Evolutionary conservation across 1,139 yeast species (phyloP), one percentile per base, ranked within the genome.

Genomic region (Ashbya aceris): DNA sequence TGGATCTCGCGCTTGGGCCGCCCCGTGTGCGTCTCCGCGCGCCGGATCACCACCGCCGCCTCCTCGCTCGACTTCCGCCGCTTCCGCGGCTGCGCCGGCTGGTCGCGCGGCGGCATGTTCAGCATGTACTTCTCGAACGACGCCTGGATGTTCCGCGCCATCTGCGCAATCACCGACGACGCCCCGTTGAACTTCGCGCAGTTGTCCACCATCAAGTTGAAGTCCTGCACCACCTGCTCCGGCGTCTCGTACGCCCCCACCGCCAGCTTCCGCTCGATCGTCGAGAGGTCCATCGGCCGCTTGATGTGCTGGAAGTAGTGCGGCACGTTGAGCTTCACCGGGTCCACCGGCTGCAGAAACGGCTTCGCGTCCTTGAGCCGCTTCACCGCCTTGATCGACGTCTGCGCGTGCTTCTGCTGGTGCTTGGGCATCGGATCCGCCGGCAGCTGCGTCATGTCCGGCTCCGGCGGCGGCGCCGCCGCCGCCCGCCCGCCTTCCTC

Each of bases 1-100:
- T 89, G 96, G 40, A 91, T 86, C 54, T 87, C 94, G 53, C 99
- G 77, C 66, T 89, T 89, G 36, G 98, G 97, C 51, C 98, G 74
- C 30, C 73, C 74, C 45, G 67, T 71, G 38, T 69, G 74, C 2
- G 71, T 71, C n/a, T 72, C 65, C 5, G 76, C 86, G 45, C 94
- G 73, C 56, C 95, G 73, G 49, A 74, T 74, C 46, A 59, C 59
- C n/a, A 58, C 56, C 6, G 54, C 41, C 42, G 54, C 56, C 44
- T 54, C 53, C 49, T 61, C 54, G 50, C 52, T 43, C 56, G 55
- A 40, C 53, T 52, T 49, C 30, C 49, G 41, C 30, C 44, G 43
- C 39, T 45, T 52, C 1, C 60, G 55, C 13, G 60, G 58, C 26
- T 48, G 50, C 1, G 57, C 59, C 1, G 83, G 76, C 40, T 75